Evolutionary conservation across 768 basidiomycete genomes (phyloP).

Genomic region (Mycena rosella): DNA sequence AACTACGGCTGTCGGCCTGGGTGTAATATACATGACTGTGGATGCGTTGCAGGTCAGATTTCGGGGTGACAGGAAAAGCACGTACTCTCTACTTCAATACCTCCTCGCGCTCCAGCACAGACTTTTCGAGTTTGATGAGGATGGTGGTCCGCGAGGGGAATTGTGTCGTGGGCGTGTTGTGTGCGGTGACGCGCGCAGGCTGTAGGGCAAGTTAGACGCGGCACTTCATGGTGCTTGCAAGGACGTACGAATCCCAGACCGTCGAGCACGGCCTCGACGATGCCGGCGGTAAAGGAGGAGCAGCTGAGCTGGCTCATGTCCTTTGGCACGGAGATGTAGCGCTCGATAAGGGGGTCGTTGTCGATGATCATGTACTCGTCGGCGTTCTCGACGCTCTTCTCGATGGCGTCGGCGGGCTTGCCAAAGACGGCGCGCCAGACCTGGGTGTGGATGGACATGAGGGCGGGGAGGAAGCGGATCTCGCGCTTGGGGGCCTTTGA

Average conservation of each 20-base stretch:
- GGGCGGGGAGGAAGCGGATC: constrained; percentile 88
- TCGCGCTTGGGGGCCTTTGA: constrained; percentile 95
- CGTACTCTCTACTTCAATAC: constrained; percentile 70
- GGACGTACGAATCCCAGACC: constrained; percentile 92
- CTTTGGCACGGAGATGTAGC: constrained; percentile 92
- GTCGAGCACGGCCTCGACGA: constrained; percentile 97
- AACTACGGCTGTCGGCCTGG: not conserved
- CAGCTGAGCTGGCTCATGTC: constrained; percentile 96
- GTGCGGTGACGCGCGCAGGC: constrained; percentile 98
- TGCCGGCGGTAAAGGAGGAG: constrained; percentile 97
- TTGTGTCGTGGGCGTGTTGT: constrained; percentile 87
- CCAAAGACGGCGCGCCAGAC: constrained; percentile 97
- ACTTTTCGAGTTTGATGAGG: constrained; percentile 94
- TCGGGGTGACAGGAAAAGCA: too few relatives aligned
- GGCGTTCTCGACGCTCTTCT: constrained; percentile 95
- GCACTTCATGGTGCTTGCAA: not conserved
- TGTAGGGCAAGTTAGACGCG: constrained; percentile 48
- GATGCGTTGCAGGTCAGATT: too few relatives aligned
- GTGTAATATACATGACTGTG: constrained; percentile 1
- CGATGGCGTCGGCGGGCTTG: constrained; percentile 93
- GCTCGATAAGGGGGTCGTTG: constrained; percentile 94
- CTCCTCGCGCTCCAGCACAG: constrained; percentile 94
- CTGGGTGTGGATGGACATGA: constrained; percentile 95
- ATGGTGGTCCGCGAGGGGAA: constrained; percentile 93
- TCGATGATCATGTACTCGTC: constrained; percentile 99